phyloP scores from a whole-genome alignment of 352 stramenopile species.

The Phytopythium cucurbitacearum region DNA sequence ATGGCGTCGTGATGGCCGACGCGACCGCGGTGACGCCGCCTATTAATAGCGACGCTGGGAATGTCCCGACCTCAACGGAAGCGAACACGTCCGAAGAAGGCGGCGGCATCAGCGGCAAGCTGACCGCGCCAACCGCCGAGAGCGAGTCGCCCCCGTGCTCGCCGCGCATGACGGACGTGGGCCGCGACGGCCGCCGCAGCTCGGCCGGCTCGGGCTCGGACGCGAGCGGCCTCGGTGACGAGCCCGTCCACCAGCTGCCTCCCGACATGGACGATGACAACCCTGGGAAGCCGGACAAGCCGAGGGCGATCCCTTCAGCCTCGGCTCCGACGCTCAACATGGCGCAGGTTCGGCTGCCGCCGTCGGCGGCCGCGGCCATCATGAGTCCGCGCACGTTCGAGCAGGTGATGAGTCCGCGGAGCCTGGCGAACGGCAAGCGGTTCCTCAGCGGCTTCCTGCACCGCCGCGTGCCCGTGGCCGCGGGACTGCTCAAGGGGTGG shows the following conservation, averaged over 20 bases:
- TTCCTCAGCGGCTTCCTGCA: slow-evolving; percentile 55
- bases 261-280: slow-evolving; percentile 7
- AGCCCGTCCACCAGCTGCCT: slow-evolving; percentile 24
- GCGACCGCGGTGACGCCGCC: no score
- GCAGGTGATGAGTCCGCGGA: slow-evolving; percentile 46
- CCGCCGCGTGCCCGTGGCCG: slow-evolving; percentile 48
- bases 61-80: no score
- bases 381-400: slow-evolving; percentile 24
- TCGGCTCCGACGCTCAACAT: neutral
- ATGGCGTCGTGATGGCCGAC: no score
- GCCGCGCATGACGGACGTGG: neutral
- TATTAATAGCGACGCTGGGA: no score
- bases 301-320: neutral
- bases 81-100: no score
- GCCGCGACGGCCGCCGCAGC: slow-evolving; percentile 10
- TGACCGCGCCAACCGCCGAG: no score
- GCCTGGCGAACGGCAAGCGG: slow-evolving; percentile 45
- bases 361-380: neutral
- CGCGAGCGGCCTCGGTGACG: slow-evolving; percentile 15
- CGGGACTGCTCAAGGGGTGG: slow-evolving; percentile 63
- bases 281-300: neutral
- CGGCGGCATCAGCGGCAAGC: no score
- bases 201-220: slow-evolving; percentile 24
- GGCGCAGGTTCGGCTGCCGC: neutral
- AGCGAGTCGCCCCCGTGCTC: neutral